Conservation (phyloP, 1,284 basidiomycete species). For the Ceratobasidium papillatum region DNA sequence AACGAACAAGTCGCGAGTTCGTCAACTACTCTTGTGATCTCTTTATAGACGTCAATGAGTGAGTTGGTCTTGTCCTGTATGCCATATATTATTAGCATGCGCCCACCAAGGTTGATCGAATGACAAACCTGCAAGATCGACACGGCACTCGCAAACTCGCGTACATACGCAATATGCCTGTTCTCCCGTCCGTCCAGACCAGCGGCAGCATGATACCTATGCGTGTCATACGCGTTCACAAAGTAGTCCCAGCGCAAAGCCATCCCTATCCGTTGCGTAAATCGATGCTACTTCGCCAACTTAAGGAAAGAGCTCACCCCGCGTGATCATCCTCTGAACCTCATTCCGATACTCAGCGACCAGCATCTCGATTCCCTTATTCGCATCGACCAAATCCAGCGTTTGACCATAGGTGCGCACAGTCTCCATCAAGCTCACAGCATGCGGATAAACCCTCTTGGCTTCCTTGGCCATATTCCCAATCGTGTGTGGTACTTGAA, state of each 20-base stretch:
- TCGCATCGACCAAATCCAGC: constrained; percentile 85
- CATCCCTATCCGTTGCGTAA: constrained; percentile 68
- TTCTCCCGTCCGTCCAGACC: constrained; percentile 77
- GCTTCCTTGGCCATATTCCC: constrained; percentile 98
- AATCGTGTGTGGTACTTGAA: constrained; percentile 93
- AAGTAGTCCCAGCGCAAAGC: constrained; percentile 97
- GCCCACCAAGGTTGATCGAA: not conserved
- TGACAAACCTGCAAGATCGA: constrained; percentile 78
- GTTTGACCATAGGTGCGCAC: constrained; percentile 97
- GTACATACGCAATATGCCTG: constrained; percentile 90
- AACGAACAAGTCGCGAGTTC: constrained; percentile 90
- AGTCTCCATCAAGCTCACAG: constrained; percentile 98
- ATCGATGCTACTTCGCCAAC: too few relatives aligned
- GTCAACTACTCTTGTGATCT: constrained; percentile 84
- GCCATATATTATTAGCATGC: not conserved
- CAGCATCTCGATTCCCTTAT: constrained; percentile 91
- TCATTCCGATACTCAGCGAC: constrained; percentile 93
- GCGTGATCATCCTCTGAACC: constrained; percentile 87
- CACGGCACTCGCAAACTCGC: constrained; percentile 93
- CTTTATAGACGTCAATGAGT: constrained; percentile 90
- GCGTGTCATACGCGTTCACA: constrained; percentile 88
- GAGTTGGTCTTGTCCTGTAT: constrained; percentile 90
- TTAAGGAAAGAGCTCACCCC: constrained; percentile 61
- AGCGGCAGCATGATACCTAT: constrained; percentile 72
- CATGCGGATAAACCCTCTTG: constrained; percentile 97